Percentiles rank a stretch among this genome's conserved stretches.
phyloP scores from a whole-genome alignment of 2,329 filamentous ascomycete species.

The Diaporthe nobilis region DNA sequence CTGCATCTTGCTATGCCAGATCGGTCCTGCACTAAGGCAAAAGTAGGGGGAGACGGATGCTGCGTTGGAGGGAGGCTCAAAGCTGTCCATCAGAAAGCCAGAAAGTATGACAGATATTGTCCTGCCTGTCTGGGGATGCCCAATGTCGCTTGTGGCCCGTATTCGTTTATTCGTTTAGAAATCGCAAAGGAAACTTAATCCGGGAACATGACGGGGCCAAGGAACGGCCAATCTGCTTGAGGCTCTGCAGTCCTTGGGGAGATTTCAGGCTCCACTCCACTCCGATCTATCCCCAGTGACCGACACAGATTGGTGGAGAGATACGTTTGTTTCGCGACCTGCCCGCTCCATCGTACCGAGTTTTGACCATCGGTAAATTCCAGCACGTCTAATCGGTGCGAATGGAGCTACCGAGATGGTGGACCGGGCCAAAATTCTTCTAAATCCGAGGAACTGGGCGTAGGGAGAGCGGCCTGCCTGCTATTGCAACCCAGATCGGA shows the following conservation, averaged over 20 bases:
- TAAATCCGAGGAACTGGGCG: neutral
- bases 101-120: neutral
- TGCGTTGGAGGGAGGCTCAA: neutral
- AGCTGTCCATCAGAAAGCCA: neutral
- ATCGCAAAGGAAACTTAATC: neutral
- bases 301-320: conserved; percentile 30
- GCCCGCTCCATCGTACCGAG: neutral
- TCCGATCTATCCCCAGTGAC: conserved; percentile 14
- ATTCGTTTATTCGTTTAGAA: neutral
- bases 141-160: neutral
- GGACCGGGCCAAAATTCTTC: neutral
- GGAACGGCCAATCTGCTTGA: conserved; percentile 8
- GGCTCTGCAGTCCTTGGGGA: conserved; percentile 30
- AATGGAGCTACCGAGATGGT: neutral
- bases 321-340: conserved; percentile 6
- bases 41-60: conserved; percentile 1
- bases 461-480: neutral
- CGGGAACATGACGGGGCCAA: conserved; percentile 9
- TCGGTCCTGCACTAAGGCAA: conserved; percentile 24
- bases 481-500: neutral
- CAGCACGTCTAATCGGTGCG: neutral
- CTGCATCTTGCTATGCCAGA: conserved; percentile 34
- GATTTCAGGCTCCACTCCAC: conserved; percentile 15
- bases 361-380: neutral
- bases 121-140: neutral